phyloP scores from a whole-genome alignment of 208 protist genomes.

The Crithidia fasciculata region DNA sequence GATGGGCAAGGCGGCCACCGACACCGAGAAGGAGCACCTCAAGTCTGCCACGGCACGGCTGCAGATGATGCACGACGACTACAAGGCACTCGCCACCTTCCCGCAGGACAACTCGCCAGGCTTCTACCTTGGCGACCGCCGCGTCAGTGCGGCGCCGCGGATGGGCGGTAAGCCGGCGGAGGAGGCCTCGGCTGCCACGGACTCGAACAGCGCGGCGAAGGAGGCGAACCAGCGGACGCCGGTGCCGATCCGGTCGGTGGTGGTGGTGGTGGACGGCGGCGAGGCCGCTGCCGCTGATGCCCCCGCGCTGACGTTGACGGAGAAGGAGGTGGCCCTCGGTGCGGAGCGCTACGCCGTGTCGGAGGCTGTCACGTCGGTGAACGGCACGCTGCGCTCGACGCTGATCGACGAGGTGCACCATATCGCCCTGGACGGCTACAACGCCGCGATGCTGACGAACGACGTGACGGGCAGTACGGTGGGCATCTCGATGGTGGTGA shows the following conservation, averaged over 20 bases:
- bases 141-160: slow-evolving; percentile 22
- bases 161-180: slow-evolving; percentile 21
- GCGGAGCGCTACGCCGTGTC: slow-evolving; percentile 29
- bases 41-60: slow-evolving; percentile 23
- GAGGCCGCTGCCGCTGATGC: background rate
- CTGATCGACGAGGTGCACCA: slow-evolving; percentile 38
- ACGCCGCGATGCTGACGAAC: slow-evolving; percentile 48
- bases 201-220: background rate
- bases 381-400: slow-evolving; percentile 31
- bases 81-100: slow-evolving; percentile 25
- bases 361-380: slow-evolving; percentile 42
- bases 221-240: background rate
- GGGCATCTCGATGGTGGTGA: slow-evolving; percentile 41
- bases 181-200: background rate
- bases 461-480: slow-evolving; percentile 42
- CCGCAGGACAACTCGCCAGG: slow-evolving; percentile 29
- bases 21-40: slow-evolving; percentile 26
- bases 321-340: slow-evolving; percentile 21
- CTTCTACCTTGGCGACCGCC: slow-evolving; percentile 35
- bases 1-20: slow-evolving; percentile 20
- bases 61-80: slow-evolving; percentile 42
- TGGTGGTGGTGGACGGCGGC: slow-evolving; percentile 18
- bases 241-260: slow-evolving; percentile 26
- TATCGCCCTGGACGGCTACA: slow-evolving; percentile 47
- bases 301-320: slow-evolving; percentile 18